Evolutionary conservation across 805 yeast genomes (phyloP).

Genomic region (Brettanomyces naardenensis): DNA sequence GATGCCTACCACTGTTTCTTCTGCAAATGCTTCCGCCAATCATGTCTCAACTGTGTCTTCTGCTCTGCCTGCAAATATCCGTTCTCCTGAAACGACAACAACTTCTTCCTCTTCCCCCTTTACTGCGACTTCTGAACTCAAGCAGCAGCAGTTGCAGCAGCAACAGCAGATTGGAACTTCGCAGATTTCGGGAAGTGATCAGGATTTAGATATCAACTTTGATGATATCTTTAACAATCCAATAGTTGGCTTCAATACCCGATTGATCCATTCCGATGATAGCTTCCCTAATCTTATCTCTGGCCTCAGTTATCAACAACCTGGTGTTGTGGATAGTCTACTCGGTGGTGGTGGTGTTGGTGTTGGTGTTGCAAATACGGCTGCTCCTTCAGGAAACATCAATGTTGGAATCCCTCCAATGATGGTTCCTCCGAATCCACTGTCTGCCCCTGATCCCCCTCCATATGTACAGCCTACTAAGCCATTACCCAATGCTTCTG

Average conservation of each 20-base stretch:
- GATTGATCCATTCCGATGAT: constrained; percentile 29
- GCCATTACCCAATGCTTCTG: too few species aligned
- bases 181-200: not conserved
- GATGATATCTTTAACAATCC: constrained; percentile 21
- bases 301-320: not conserved
- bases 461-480: too few species aligned
- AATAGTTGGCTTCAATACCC: constrained; percentile 27
- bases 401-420: not conserved
- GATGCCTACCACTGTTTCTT: too few species aligned
- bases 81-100: not conserved
- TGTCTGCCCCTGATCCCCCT: too few species aligned
- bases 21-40: not conserved
- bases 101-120: not conserved
- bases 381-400: too few species aligned
- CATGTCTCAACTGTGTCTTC: not conserved
- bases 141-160: not conserved
- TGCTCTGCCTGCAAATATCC: not conserved
- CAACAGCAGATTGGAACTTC: not conserved
- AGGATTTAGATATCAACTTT: constrained; percentile 17
- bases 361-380: not conserved
- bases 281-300: constrained; percentile 13
- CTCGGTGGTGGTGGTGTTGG: not conserved
- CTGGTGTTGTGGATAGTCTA: not conserved
- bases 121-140: not conserved
- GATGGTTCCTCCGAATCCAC: not conserved